Percentiles rank a stretch among this genome's conserved stretches.
These are phyloP conservation scores for Brassica nigra DNA, from an alignment of 345 rosid genomes.

Conservation along the genomic window DNA sequence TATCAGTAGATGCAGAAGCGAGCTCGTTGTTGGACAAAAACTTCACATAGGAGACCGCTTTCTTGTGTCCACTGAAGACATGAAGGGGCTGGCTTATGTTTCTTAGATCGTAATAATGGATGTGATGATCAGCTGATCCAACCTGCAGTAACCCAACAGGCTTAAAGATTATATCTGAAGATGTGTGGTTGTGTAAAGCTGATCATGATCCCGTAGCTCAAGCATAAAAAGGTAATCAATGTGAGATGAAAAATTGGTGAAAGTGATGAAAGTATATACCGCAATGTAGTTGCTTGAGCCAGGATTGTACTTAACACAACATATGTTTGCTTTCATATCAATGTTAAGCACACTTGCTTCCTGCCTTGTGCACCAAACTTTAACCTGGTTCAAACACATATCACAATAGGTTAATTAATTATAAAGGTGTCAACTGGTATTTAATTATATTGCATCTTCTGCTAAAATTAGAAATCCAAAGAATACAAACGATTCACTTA, in stretches of 20 bases:
- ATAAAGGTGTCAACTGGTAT: not conserved
- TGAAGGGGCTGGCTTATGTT: slow-evolving; percentile 85
- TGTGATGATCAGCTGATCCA: slow-evolving; percentile 96
- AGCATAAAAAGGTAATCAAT: not conserved
- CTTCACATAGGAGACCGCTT: slow-evolving; percentile 95
- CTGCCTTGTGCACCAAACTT: slow-evolving; percentile 97
- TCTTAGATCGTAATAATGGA: slow-evolving; percentile 91
- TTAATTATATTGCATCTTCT: not conserved
- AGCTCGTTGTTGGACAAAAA: slow-evolving; percentile 92
- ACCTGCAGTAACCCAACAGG: slow-evolving; percentile 57
- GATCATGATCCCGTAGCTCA: slow-evolving; percentile 14
- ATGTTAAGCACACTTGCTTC: slow-evolving; percentile 94
- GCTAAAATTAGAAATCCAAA: slow-evolving; percentile 3
- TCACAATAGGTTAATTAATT: not conserved
- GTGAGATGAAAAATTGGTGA: slow-evolving; percentile 13
- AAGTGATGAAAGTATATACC: slow-evolving; percentile 49
- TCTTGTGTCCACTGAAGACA: slow-evolving; percentile 89
- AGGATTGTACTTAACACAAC: slow-evolving; percentile 98
- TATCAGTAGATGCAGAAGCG: slow-evolving; percentile 97
- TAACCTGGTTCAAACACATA: slow-evolving; percentile 59
- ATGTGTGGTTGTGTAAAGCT: slow-evolving; percentile 12
- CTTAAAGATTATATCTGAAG: slow-evolving; percentile 1
- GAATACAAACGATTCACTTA: not conserved
- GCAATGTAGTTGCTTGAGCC: slow-evolving; percentile 94
- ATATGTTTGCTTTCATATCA: slow-evolving; percentile 98